Evolutionary conservation across 2,329 filamentous ascomycete genomes (phyloP), one percentile per base, ranked within the genome.

Genomic region (Neoarthrinium moseri): DNA sequence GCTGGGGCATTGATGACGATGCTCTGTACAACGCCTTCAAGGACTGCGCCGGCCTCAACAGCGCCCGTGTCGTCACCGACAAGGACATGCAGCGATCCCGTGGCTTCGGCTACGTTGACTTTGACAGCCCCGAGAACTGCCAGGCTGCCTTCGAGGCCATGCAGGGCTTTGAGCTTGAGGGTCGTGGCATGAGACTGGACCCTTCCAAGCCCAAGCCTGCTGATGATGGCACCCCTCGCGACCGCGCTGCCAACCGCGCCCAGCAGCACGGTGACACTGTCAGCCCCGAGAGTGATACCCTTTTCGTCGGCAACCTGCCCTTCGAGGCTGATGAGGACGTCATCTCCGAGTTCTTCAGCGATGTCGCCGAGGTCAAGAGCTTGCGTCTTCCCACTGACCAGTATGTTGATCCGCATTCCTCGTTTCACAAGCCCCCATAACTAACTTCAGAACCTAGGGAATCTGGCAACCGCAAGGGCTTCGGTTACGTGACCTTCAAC

Each of bases 31-130:
- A 86, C 59, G 87, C 92, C 66, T 96, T 96, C 73, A 81, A 91
- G 74, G 72, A 80, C 52, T 92, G 86, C 60, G 86, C 85, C 53
- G 86, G 86, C 61, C 77, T 95, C 46, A 72, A 75, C 55, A 80
- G 82, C 59, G 86, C 84, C 54, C 86, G 89, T 58, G 84, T 96
- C 62, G 88, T 96, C 66, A 91, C 84, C 58, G 89, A 95, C 73
- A 86, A 86, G 67, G 82, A 85, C 46, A 80, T 77, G 61, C 88
- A 89, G 60, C 86, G 89, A 63, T 92, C 91, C 69, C 91, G 91
- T 73, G 91, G 89, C 55, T 96, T 95, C 68, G 91, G 91, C 51
- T 96, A 96, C 66, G 88, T 96, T 59, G 91, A 96, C 75, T 96
- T 91, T 70, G 75, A 77, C 63, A 81, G 76, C 56, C 70, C 78